phyloP scores from a whole-genome alignment of 2,329 filamentous ascomycete genomes.

The Colletotrichum sp. region DNA sequence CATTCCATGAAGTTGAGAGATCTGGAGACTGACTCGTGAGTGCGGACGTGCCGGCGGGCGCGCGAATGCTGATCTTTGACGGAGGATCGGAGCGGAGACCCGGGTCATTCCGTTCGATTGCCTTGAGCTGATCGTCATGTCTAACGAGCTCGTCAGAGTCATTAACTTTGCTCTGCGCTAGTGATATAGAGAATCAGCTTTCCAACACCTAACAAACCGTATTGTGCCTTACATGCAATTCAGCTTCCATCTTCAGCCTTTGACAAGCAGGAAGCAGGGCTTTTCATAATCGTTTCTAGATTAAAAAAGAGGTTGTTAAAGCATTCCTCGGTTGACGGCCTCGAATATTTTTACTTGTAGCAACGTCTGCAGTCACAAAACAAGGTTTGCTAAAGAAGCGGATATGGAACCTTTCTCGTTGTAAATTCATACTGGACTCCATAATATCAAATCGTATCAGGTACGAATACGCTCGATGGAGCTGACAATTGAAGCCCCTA shows the following conservation, averaged over 20 bases:
- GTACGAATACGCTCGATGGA: not conserved
- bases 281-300: accelerated
- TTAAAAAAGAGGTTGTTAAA: not conserved
- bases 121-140: not conserved
- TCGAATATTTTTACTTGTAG: not conserved
- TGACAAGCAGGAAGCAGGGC: accelerated
- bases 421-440: not conserved
- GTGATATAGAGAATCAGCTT: not conserved
- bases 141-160: not conserved
- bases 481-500: not conserved
- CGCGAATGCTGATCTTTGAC: not conserved
- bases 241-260: not conserved
- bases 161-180: not conserved
- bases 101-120: not conserved
- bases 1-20: not conserved
- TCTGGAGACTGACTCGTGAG: not conserved
- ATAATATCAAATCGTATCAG: not conserved
- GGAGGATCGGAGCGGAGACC: not conserved
- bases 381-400: not conserved
- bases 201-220: not conserved
- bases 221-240: not conserved
- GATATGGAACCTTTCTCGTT: not conserved
- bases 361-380: not conserved
- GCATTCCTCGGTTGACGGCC: not conserved
- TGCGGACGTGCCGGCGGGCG: not conserved